Evolutionary conservation across 2,329 filamentous ascomycete species (phyloP), one percentile per base, ranked within the genome.

Genomic region (Sclerotinia trifoliorum): DNA sequence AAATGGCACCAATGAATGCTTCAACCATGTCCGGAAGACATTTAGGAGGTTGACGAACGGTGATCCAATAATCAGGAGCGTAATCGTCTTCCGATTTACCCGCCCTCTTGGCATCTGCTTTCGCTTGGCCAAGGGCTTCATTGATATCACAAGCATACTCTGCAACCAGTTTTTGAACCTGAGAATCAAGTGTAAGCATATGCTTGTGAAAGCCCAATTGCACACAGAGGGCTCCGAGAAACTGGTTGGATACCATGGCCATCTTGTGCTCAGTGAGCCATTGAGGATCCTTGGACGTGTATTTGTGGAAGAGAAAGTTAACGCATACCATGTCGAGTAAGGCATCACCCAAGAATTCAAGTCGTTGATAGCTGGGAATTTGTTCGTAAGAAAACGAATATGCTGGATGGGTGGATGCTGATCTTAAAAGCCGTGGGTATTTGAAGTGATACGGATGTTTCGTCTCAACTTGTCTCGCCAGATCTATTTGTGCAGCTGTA

Each of bases 181-280:
- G 73, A 0, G 79, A 73, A 3, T 80, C 81, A 11, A 90, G 83
- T 7, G 83, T 80, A 0, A 87, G 85, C 21, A 98, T 80, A 76
- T 94, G 89, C 61, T 83, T 86, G 76, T 97, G 88, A 67, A 98
- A 90, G 0, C 86, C 89, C 0, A 98, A 84, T 60, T 87, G 85
- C 3, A 96, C 92, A 69, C 90, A 90, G 3, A 98, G 82, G 24
- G 89, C 92, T 1, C 91, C 93, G 1, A 97, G 84, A 76, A 98
- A 99, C 70, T 94, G 93, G 80, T 99, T 99, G 65, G 92, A 95
- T 0, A 95, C 94, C 92, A 99, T 97, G n/a, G 94, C 93, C 89
- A 96, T 97, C 80, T 98, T 98, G 83, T 98, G 94, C 79, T 98
- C 95, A 0, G 95, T 98, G 69, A 99, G 83, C 94, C 94, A 98